phyloP scores from a whole-genome alignment of 2,329 filamentous ascomycete species.

The Ophidiomyces ophidiicola region DNA sequence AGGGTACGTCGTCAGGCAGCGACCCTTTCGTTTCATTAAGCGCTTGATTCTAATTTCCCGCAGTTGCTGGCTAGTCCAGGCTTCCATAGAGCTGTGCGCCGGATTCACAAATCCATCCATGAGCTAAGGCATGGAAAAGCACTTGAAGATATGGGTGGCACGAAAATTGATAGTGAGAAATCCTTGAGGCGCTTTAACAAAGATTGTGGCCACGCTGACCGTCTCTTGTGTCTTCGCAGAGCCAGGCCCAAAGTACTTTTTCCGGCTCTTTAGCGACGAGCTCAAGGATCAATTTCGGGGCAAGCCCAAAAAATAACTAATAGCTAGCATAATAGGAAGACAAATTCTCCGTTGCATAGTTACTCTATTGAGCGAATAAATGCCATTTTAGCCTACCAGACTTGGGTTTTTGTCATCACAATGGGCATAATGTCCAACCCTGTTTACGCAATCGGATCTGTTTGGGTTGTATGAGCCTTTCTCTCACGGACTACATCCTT shows the following conservation, averaged over 20 bases:
- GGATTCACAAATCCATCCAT: conserved; percentile 33
- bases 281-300: conserved; percentile 21
- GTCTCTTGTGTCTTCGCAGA: conserved; percentile 6
- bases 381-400: no score
- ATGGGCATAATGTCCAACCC: neutral
- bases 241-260: conserved; percentile 18
- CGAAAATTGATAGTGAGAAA: conserved; percentile 28
- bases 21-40: conserved; percentile 6
- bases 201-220: conserved; percentile 6
- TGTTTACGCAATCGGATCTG: neutral
- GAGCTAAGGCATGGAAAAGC: conserved; percentile 32
- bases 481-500: conserved; percentile 2
- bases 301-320: conserved; percentile 10
- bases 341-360: neutral
- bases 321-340: neutral
- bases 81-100: conserved; percentile 35
- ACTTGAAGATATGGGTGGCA: conserved; percentile 34
- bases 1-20: no score
- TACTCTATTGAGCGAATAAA: no score
- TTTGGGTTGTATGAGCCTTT: conserved; percentile 7
- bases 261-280: conserved; percentile 23
- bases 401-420: neutral
- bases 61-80: conserved; percentile 34
- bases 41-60: conserved; percentile 10
- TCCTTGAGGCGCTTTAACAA: neutral